Base-by-base conservation (phyloP, 2,329 filamentous ascomycete genomes). In the Trichophyton mentagrophytes region DNA sequence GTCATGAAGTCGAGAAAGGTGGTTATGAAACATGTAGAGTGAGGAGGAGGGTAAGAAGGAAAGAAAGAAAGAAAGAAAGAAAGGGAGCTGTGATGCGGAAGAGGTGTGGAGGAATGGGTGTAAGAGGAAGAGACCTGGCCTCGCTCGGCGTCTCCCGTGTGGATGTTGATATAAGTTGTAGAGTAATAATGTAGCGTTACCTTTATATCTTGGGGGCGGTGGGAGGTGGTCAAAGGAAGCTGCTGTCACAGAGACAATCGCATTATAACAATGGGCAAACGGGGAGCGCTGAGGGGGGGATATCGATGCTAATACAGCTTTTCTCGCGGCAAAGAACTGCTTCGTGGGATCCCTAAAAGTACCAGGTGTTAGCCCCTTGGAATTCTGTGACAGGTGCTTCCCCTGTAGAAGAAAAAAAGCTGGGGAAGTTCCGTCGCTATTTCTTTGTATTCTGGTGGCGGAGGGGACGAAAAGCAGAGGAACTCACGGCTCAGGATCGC, bases 1-100 rank as follows among this genome's bases (percentile, higher is more conserved):
- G 61, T 74, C 72, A 64, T 72, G 72, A 65, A 73, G 72, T 64
- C 74, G 72, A 60, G 67, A 67, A 55, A 72, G 61, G 55, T 74
- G 66, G 61, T 70, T 64, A 64, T 70, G 67, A 72, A 74, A 76
- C 74, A 76, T 76, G 72, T 59, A 27, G 33, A 27, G 25, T 44
- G 51, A 49, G 61, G 61, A 47, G 60, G 38, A 30, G 47, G 33
- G 8, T 8, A 56, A 20, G 9, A 20, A 30, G 22, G 7, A 57
- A 17, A 57, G 53, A 57, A 42, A 20, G 25, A 27, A 17, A 30
- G 22, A 8, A 57, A 9, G 42, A 27, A 57, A 25, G 11, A 57
- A 25, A 57, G 27, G 4, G 22, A 20, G 49, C 22, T 27, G 20
- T 33, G 13, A 55, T n/a, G 30, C 9, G 30, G 51, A 56, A 7